Percentiles rank a stretch among this genome's conserved stretches.
Evolutionary conservation across 768 basidiomycete species (phyloP).

Genomic region (Phylloporus rhodoxanthus): DNA sequence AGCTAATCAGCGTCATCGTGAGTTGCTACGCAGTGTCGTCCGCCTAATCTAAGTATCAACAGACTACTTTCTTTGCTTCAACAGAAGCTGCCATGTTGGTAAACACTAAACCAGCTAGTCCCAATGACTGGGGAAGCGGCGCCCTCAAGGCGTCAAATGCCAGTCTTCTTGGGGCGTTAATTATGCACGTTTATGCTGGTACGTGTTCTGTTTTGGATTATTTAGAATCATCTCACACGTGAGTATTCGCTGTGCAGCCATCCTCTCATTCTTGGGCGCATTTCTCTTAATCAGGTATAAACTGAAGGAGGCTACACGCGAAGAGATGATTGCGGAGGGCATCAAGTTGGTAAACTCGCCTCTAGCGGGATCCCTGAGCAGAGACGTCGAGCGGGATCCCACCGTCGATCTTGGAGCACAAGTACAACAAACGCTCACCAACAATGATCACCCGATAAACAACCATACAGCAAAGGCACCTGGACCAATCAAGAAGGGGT

Average conservation of each 20-base stretch:
- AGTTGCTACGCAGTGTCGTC: slow-evolving; percentile 15
- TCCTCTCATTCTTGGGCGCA: slow-evolving; percentile 48
- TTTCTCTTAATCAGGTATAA: slow-evolving; percentile 54
- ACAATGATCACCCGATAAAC: neutral
- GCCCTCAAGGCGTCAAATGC: slow-evolving; percentile 38
- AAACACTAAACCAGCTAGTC: slow-evolving; percentile 33
- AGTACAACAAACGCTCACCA: neutral
- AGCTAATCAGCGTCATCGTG: slow-evolving; percentile 56
- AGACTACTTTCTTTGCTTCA: slow-evolving; percentile 62
- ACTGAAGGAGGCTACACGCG: slow-evolving; percentile 45
- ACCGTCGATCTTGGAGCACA: neutral
- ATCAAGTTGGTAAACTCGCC: slow-evolving; percentile 23
- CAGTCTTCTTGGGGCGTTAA: slow-evolving; percentile 45
- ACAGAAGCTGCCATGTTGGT: slow-evolving; percentile 50
- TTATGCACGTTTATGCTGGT: slow-evolving; percentile 51
- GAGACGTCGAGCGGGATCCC: slow-evolving; percentile 12
- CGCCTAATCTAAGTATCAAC: neutral
- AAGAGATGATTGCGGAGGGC: slow-evolving; percentile 38
- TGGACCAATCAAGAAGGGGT: neutral
- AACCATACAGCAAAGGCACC: neutral
- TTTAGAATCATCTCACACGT: neutral
- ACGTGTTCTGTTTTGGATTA: slow-evolving; percentile 10
- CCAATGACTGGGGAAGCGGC: slow-evolving; percentile 5
- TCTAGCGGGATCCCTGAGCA: slow-evolving; percentile 4
- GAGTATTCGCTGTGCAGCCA: slow-evolving; percentile 20